These are phyloP conservation scores for Hypomyces perniciosus DNA, from an alignment of 2,329 filamentous ascomycete species.

Conservation along the genomic window DNA sequence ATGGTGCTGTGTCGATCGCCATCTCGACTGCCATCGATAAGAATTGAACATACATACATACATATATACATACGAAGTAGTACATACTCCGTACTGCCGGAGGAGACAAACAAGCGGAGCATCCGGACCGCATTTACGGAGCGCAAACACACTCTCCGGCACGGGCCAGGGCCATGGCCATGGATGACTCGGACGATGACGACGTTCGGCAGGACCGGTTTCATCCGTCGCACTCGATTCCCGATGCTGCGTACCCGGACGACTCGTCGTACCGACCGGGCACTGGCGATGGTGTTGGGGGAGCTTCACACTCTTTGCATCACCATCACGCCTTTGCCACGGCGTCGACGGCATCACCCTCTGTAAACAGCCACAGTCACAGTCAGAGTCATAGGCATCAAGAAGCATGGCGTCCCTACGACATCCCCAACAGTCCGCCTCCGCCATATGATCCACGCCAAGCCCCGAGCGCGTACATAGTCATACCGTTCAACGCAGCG, in stretches of 20 bases:
- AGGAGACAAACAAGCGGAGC: neutral
- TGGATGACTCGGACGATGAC: conserved; percentile 8
- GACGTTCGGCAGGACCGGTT: conserved; percentile 6
- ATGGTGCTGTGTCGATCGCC: too few species aligned
- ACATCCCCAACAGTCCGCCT: conserved; percentile 19
- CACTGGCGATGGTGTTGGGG: conserved; percentile 4
- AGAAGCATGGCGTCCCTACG: conserved; percentile 4
- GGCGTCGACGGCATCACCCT: neutral
- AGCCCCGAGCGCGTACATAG: conserved; percentile 20
- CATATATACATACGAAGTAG: too few species aligned
- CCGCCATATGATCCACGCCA: conserved; percentile 24
- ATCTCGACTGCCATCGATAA: too few species aligned
- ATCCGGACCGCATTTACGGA: neutral
- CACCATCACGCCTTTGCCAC: neutral
- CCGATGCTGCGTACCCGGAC: conserved; percentile 26
- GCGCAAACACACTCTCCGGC: neutral
- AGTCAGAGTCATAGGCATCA: conserved; percentile 5
- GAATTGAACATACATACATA: too few species aligned
- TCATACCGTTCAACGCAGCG: conserved; percentile 5
- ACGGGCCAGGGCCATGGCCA: neutral
- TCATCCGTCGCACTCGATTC: conserved; percentile 26
- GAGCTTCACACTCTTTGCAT: neutral
- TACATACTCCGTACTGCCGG: neutral
- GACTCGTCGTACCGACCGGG: conserved; percentile 21
- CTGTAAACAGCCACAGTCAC: conserved; percentile 1